These are phyloP conservation scores for Rugosomyces carneus DNA, from an alignment of 1,284 basidiomycete species.

Conservation along the genomic window DNA sequence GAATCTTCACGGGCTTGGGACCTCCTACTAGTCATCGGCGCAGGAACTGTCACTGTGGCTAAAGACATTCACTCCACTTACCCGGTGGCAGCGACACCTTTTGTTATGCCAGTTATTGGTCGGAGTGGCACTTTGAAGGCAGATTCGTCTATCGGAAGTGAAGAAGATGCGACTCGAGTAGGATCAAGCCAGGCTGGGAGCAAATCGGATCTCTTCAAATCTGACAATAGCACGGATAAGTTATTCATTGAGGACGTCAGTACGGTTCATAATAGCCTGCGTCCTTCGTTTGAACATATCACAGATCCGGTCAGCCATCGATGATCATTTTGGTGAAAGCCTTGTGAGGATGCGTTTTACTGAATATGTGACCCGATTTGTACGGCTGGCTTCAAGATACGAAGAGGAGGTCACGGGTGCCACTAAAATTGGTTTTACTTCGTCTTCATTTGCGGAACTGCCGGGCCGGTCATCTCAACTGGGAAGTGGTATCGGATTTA, in stretches of 20 bases:
- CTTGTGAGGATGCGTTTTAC: constrained; percentile 39
- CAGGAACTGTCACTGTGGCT: constrained; percentile 78
- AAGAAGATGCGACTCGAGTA: constrained; percentile 53
- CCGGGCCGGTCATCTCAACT: constrained; percentile 29
- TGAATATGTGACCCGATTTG: constrained; percentile 39
- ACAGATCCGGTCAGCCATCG: constrained; percentile 33
- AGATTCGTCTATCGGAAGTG: constrained; percentile 51
- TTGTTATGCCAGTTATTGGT: constrained; percentile 38
- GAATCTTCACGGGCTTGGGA: constrained; percentile 88
- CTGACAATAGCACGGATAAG: constrained; percentile 67
- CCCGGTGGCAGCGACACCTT: constrained; percentile 39
- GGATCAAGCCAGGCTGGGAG: constrained; percentile 31
- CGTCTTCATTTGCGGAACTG: constrained; percentile 28
- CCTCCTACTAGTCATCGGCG: constrained; percentile 84
- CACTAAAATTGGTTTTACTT: constrained; percentile 33
- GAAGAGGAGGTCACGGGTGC: constrained; percentile 36
- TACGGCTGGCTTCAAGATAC: constrained; percentile 37
- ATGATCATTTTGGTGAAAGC: constrained; percentile 41
- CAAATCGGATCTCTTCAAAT: constrained; percentile 47
- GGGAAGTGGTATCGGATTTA: constrained; percentile 37
- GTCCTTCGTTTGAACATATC: neutral
- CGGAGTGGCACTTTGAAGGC: constrained; percentile 58
- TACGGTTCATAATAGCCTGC: constrained; percentile 14
- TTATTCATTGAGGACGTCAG: constrained; percentile 89
- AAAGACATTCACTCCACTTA: constrained; percentile 70